Evolutionary conservation across 495 filamentous ascomycete species (phyloP).

Genomic region (Rhypophila decipiens): DNA sequence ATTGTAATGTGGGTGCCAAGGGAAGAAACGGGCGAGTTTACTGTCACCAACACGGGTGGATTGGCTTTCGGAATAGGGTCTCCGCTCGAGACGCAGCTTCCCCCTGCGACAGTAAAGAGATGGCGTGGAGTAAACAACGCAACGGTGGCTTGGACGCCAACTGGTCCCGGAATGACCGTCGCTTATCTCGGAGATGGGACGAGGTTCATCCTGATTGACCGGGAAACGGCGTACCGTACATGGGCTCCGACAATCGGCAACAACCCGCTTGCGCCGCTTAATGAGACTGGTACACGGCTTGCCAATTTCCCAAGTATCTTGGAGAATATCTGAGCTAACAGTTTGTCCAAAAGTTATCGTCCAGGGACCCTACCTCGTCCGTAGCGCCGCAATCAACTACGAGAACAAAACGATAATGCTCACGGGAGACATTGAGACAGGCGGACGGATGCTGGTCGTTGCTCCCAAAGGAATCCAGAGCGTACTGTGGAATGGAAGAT

Average conservation of each 20-base stretch:
- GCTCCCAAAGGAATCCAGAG: background rate
- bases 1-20: conserved; percentile 49
- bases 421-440: conserved; percentile 57
- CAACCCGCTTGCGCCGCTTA: conserved; percentile 38
- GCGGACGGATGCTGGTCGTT: background rate
- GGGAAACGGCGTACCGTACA: conserved; percentile 45
- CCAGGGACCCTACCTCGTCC: conserved; percentile 61
- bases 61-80: background rate
- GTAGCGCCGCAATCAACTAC: conserved; percentile 45
- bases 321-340: background rate
- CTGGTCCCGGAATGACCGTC: background rate
- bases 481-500: background rate
- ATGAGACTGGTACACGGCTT: conserved; percentile 30
- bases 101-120: background rate
- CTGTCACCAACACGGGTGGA: conserved; percentile 32
- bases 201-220: conserved; percentile 43
- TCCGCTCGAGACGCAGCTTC: background rate
- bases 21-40: conserved; percentile 51
- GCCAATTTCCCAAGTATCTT: background rate
- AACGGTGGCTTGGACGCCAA: background rate
- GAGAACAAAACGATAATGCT: conserved; percentile 48
- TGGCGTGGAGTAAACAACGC: background rate
- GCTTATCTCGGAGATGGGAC: background rate
- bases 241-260: conserved; percentile 49
- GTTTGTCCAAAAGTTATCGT: conserved; percentile 31